Conservation (phyloP, 805 yeast species). For the Pichia nanzhaoensis region DNA sequence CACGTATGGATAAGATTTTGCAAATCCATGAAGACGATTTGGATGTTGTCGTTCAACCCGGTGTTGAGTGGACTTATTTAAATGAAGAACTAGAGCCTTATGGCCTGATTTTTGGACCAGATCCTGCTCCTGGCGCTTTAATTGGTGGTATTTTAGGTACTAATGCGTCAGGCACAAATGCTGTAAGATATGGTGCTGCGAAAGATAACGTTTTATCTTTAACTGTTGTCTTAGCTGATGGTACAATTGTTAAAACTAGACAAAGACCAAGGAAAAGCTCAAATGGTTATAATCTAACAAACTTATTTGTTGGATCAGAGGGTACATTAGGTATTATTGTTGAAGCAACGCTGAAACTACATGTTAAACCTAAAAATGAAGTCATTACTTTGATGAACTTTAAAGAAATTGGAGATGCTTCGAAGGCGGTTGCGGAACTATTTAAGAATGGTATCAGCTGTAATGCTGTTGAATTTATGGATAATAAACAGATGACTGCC, state of each 20-base stretch:
- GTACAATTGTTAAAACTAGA: conserved; percentile 66
- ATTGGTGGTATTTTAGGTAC: conserved; percentile 74
- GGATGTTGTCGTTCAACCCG: conserved; percentile 73
- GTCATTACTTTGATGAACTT: conserved; percentile 66
- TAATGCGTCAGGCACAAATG: conserved; percentile 76
- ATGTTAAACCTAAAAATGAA: conserved; percentile 59
- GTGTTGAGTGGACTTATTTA: conserved; percentile 70
- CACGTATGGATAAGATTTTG: conserved; percentile 54
- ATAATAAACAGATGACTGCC: conserved; percentile 63
- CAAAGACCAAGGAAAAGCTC: conserved; percentile 70
- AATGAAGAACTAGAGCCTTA: conserved; percentile 44
- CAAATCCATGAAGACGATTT: conserved; percentile 55
- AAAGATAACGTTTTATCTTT: conserved; percentile 61
- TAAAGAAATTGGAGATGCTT: conserved; percentile 62
- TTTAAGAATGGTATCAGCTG: conserved; percentile 58
- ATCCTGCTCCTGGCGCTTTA: conserved; percentile 73
- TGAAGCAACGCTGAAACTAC: conserved; percentile 65
- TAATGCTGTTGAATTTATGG: conserved; percentile 71
- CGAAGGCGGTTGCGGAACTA: conserved; percentile 57
- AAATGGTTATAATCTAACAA: conserved; percentile 74
- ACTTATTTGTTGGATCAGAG: conserved; percentile 70
- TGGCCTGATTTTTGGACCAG: conserved; percentile 64
- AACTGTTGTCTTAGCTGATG: conserved; percentile 76
- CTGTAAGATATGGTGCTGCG: conserved; percentile 72
- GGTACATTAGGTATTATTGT: conserved; percentile 77